These are phyloP conservation scores for Trichoderma cornu-damae DNA, from an alignment of 2,329 filamentous ascomycete genomes.

Conservation along the genomic window DNA sequence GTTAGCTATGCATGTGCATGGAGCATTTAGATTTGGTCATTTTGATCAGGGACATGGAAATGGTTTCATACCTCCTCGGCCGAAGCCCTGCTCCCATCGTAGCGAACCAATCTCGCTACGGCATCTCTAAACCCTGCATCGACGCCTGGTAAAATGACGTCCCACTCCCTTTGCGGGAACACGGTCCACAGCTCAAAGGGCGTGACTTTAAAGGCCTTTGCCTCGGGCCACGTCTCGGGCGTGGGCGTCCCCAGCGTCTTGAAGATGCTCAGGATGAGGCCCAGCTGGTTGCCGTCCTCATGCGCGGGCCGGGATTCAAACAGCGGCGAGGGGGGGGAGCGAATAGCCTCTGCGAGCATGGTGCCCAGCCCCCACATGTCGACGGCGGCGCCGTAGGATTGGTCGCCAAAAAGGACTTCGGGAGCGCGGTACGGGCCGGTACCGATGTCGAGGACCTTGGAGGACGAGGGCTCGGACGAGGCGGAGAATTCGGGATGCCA, in stretches of 20 bases:
- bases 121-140: slow-evolving; percentile 58
- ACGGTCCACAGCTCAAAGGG: slow-evolving; percentile 88
- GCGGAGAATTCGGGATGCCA: slow-evolving; percentile 63
- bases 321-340: slow-evolving; percentile 52
- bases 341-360: slow-evolving; percentile 71
- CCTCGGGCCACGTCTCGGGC: slow-evolving; percentile 76
- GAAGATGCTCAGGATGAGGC: slow-evolving; percentile 88
- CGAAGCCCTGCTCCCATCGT: slow-evolving; percentile 63
- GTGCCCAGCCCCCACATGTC: slow-evolving; percentile 90
- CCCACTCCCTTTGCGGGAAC: slow-evolving; percentile 66
- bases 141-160: slow-evolving; percentile 59
- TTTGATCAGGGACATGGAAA: no score
- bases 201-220: slow-evolving; percentile 58
- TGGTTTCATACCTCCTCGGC: slow-evolving; percentile 51
- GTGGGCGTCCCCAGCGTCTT: slow-evolving; percentile 84
- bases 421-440: slow-evolving; percentile 88
- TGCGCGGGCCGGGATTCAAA: slow-evolving; percentile 70
- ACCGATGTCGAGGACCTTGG: slow-evolving; percentile 88
- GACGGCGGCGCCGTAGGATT: slow-evolving; percentile 62
- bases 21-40: neutral
- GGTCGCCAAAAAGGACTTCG: slow-evolving; percentile 82
- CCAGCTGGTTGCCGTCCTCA: slow-evolving; percentile 86
- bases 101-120: slow-evolving; percentile 63
- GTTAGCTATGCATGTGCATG: neutral
- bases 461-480: slow-evolving; percentile 58